Conservation (phyloP, 192 early-diverging fungal genomes). For the Mortierella hygrophila region DNA sequence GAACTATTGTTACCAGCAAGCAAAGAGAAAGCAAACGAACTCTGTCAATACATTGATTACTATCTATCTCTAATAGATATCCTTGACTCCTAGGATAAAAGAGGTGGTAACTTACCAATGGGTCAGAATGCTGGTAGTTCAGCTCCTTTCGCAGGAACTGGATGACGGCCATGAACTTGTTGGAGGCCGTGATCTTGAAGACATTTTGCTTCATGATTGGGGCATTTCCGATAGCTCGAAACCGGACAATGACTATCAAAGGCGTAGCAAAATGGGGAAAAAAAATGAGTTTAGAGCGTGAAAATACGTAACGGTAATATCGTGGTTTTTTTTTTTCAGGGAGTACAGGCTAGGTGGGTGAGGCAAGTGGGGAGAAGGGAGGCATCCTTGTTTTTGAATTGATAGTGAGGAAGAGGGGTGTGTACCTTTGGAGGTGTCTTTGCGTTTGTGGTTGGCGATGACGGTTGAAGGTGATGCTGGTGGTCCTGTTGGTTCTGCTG, state of each 20-base stretch:
- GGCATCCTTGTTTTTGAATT: neutral
- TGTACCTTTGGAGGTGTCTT: slow-evolving; percentile 64
- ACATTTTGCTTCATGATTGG: slow-evolving; percentile 90
- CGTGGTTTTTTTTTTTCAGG: neutral
- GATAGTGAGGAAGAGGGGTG: neutral
- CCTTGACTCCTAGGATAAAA: neutral
- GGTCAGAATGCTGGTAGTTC: slow-evolving; percentile 78
- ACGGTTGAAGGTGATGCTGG: slow-evolving; percentile 39
- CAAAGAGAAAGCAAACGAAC: neutral
- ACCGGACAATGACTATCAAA: slow-evolving; percentile 83
- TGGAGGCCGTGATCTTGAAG: slow-evolving; percentile 87
- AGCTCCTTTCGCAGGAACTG: slow-evolving; percentile 88
- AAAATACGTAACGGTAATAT: neutral
- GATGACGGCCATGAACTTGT: slow-evolving; percentile 88
- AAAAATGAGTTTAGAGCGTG: neutral
- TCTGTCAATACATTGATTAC: neutral
- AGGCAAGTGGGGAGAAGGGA: neutral
- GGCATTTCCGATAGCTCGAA: slow-evolving; percentile 88
- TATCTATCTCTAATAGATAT: neutral
- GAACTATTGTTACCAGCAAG: slow-evolving; percentile 66
- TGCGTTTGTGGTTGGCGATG: slow-evolving; percentile 53
- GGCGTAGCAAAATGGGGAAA: neutral
- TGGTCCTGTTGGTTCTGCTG: slow-evolving; percentile 28
- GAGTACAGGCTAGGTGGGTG: neutral
- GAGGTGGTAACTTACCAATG: slow-evolving; percentile 66